Conservation (phyloP, 2,329 filamentous ascomycete genomes). For the Pestalotiopsis fici region DNA sequence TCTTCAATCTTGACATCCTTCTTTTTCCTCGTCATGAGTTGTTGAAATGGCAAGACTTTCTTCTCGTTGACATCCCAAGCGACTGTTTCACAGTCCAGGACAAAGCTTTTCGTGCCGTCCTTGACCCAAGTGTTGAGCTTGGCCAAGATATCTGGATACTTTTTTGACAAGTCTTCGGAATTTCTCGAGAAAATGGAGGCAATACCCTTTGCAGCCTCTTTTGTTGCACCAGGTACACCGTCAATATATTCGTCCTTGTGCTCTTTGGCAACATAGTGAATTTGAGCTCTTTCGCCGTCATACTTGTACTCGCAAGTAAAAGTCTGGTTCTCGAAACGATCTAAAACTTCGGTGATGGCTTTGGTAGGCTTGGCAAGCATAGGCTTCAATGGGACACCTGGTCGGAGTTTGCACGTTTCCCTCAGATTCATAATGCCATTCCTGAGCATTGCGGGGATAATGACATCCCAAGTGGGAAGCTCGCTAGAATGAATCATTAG, state of each 20-base stretch:
- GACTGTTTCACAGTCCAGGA: constrained; percentile 97
- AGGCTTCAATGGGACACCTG: constrained; percentile 92
- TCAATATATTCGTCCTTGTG: constrained; percentile 69
- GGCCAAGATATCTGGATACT: constrained; percentile 92
- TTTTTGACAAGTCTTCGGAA: constrained; percentile 94
- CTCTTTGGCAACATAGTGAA: constrained; percentile 91
- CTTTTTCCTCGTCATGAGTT: constrained; percentile 95
- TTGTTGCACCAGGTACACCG: constrained; percentile 58
- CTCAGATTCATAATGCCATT: constrained; percentile 82
- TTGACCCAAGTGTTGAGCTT: constrained; percentile 92
- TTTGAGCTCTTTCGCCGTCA: constrained; percentile 96
- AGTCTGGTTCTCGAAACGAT: constrained; percentile 91
- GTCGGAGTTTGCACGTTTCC: constrained; percentile 86
- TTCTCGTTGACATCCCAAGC: constrained; percentile 95
- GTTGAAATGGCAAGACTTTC: constrained; percentile 95
- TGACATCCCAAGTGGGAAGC: constrained; percentile 91
- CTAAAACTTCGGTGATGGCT: constrained; percentile 94
- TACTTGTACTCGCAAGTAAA: constrained; percentile 99
- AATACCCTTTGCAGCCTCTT: constrained; percentile 71
- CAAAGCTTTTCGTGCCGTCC: constrained; percentile 86
- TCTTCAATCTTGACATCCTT: constrained; percentile 97
- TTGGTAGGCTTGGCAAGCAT: constrained; percentile 99
- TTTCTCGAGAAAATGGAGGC: constrained; percentile 96
- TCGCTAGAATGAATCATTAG: constrained; percentile 58
- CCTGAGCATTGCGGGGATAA: constrained; percentile 85